Evolutionary conservation across 352 stramenopile genomes (phyloP), one percentile per base, ranked within the genome.

Genomic region (Phytophthora chlamydospora): DNA sequence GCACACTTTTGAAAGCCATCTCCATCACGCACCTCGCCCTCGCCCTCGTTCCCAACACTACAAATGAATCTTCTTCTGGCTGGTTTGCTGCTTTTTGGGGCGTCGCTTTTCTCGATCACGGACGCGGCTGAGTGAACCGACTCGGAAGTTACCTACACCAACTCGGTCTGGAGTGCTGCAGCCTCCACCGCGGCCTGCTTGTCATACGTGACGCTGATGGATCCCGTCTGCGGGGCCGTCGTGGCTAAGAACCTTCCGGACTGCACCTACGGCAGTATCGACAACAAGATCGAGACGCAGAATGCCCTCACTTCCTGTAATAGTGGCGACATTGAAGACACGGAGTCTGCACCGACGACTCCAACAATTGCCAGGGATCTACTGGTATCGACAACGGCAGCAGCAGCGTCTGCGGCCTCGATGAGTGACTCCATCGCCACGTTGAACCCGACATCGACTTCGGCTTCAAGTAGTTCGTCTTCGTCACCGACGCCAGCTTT

Each of bases 201-300:
- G 3, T 17, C 38, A 3, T 76, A 72, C 36, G 47, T 66, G 33
- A 66, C 54, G 7, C 34, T 45, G 51, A 66, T 38, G 1, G 29
- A 61, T 36, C 57, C 54, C 4, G 35, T 75, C 19, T 55, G 44
- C 33, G 36, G 72, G 1, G 54, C 66, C 27, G 62, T 52, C 0
- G 36, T 76, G n/a, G 51, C 50, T 14, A 33, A 33, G 16, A 38
- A 68, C 4, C 46, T 76, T 8, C 67, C 67, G 8, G 45, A 66
- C 47, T 76, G 67, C 58, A 65, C 48, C 8, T 63, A 60, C 40
- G 61, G 40, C n/a, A 60, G 66, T 4, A 45, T 63, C 29, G 69
- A 75, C 57, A 60, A 63, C 62, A 72, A 72, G 36, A 60, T 66
- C 27, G 41, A 71, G 29, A 47, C 66, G 6, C 36, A 63, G n/a